phyloP scores from a whole-genome alignment of 108 stramenopile species.

The Skeletonema marinoi region DNA sequence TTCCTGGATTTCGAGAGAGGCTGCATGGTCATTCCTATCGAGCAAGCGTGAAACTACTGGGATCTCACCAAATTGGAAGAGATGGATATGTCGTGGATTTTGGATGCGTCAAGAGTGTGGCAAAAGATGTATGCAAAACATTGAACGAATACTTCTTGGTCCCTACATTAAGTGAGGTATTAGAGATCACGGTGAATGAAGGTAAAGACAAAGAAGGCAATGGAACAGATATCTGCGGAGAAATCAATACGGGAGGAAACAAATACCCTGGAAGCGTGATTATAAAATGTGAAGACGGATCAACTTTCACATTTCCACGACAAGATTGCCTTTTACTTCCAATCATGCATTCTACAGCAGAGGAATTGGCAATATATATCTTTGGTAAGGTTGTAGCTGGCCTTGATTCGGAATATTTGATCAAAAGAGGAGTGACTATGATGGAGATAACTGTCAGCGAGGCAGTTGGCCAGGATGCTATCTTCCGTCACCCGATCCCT shows the following conservation, averaged over 20 bases:
- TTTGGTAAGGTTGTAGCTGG: conserved; percentile 68
- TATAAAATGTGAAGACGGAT: conserved; percentile 86
- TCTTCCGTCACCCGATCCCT: conserved; percentile 69
- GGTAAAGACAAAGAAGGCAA: conserved; percentile 11
- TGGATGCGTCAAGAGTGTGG: conserved; percentile 88
- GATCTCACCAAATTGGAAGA: conserved; percentile 55
- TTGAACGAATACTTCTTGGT: conserved; percentile 94
- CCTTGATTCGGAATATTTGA: conserved; percentile 68
- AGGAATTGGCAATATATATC: conserved; percentile 92
- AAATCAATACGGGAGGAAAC: conserved; percentile 12
- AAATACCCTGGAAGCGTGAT: conserved; percentile 46
- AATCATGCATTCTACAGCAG: conserved; percentile 92
- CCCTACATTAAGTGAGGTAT: conserved; percentile 84
- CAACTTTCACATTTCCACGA: conserved; percentile 77
- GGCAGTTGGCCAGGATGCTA: conserved; percentile 87
- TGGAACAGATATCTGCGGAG: conserved; percentile 10
- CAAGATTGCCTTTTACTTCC: conserved; percentile 91
- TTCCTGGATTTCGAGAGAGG: conserved; percentile 90
- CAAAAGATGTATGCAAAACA: conserved; percentile 80
- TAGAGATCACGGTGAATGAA: conserved; percentile 63
- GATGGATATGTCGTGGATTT: conserved; percentile 97
- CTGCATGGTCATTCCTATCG: conserved; percentile 96
- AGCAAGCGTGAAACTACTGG: conserved; percentile 76
- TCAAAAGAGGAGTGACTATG: conserved; percentile 75
- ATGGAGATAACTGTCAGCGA: conserved; percentile 92